A percentile compares a stretch with the other conserved stretches of the same genome.
phyloP scores from a whole-genome alignment of 2,329 filamentous ascomycete genomes.

The Didymella pinodella region DNA sequence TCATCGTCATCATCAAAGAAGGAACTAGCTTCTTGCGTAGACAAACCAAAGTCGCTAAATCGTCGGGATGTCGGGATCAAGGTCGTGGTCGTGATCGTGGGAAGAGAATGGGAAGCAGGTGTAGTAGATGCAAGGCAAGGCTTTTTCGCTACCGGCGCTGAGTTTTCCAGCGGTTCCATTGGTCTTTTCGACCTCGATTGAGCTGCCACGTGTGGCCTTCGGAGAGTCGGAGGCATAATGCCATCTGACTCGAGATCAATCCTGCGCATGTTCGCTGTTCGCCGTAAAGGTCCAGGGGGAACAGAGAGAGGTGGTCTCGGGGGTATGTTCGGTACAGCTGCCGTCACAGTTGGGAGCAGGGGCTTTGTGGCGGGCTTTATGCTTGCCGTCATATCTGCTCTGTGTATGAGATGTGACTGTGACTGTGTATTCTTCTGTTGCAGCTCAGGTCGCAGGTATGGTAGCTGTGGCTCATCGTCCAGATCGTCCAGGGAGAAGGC shows the following conservation, averaged over 20 bases:
- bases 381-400: neutral
- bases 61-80: neutral
- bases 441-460: slow-evolving; percentile 4
- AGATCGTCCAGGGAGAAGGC: slow-evolving; percentile 54
- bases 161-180: slow-evolving; percentile 15
- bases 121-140: neutral
- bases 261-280: slow-evolving; percentile 16
- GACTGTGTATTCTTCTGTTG: neutral
- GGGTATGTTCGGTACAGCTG: neutral
- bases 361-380: neutral
- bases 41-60: slow-evolving; percentile 33
- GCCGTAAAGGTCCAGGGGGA: slow-evolving; percentile 9
- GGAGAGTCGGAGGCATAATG: neutral
- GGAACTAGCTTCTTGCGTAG: slow-evolving; percentile 38
- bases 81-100: neutral
- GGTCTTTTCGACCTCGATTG: slow-evolving; percentile 3
- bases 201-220: neutral
- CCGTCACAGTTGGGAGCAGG: neutral
- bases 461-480: slow-evolving; percentile 35
- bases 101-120: neutral
- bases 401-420: neutral
- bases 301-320: slow-evolving; percentile 5
- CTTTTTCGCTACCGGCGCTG: slow-evolving; percentile 5
- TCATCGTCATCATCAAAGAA: slow-evolving; percentile 43
- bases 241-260: neutral